These are phyloP conservation scores for Colletotrichum scovillei DNA, from an alignment of 2,329 filamentous ascomycete genomes.

Conservation along the genomic window DNA sequence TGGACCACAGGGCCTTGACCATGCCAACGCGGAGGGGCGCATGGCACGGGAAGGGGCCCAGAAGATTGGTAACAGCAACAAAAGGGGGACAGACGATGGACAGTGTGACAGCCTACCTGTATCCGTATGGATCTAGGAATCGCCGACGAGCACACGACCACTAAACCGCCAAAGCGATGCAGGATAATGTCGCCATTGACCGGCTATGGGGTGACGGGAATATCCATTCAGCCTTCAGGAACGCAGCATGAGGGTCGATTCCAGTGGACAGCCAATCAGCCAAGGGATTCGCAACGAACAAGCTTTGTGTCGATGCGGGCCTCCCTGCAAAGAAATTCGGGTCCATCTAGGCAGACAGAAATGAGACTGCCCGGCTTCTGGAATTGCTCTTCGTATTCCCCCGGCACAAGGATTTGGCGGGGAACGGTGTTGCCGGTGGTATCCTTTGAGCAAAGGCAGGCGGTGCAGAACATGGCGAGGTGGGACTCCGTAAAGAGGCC, in stretches of 20 bases:
- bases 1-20: slow-evolving; percentile 13
- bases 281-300: slow-evolving; percentile 18
- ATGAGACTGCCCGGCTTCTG: slow-evolving; percentile 3
- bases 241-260: background rate
- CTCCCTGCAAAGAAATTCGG: background rate
- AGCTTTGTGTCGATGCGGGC: slow-evolving; percentile 28
- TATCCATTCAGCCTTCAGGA: background rate
- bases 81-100: background rate
- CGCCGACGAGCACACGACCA: slow-evolving; percentile 15
- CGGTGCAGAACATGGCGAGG: slow-evolving; percentile 1
- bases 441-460: slow-evolving; percentile 3
- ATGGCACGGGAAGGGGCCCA: background rate
- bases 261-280: background rate
- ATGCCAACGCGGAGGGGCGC: background rate
- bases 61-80: slow-evolving; percentile 1
- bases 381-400: slow-evolving; percentile 15
- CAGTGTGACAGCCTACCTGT: too few species aligned
- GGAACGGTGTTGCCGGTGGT: slow-evolving; percentile 16
- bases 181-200: background rate
- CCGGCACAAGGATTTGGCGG: background rate
- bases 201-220: background rate
- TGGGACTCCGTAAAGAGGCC: slow-evolving; percentile 11
- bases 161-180: background rate
- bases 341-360: background rate
- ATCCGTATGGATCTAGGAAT: too few species aligned